phyloP scores from a whole-genome alignment of 371 early-diverging fungal species.

The Aphelidium insulamus region DNA sequence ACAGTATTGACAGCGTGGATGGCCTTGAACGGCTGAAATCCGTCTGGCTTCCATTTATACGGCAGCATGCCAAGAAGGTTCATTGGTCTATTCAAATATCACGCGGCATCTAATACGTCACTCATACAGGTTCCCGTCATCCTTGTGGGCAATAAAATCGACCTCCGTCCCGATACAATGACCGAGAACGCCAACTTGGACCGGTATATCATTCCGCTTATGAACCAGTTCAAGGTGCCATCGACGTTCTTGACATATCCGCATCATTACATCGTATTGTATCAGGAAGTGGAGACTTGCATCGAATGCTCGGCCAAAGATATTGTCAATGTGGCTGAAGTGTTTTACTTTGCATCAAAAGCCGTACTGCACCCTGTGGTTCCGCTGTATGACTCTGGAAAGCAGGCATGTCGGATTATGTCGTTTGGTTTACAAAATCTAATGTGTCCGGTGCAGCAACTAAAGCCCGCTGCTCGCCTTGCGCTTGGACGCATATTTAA shows the following conservation, averaged over 20 bases:
- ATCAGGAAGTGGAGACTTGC: constrained; percentile 88
- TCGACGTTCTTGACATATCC: not conserved
- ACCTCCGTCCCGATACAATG: constrained; percentile 56
- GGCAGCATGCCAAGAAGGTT: not conserved
- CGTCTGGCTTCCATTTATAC: not conserved
- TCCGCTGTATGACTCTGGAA: constrained; percentile 79
- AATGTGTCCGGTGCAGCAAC: constrained; percentile 12
- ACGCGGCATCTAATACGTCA: not conserved
- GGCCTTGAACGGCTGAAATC: not conserved
- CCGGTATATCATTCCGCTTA: constrained; percentile 80
- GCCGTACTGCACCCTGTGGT: constrained; percentile 91
- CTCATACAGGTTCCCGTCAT: constrained; percentile 60
- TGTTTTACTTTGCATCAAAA: constrained; percentile 96
- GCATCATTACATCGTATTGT: not conserved
- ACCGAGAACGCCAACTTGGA: constrained; percentile 59
- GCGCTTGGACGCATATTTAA: constrained; percentile 80
- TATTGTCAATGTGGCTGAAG: constrained; percentile 78
- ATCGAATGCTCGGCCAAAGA: constrained; percentile 92
- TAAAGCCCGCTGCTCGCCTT: constrained; percentile 72
- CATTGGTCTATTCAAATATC: not conserved
- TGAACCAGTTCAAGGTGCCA: constrained; percentile 81
- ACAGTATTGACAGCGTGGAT: not conserved
- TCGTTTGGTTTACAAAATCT: not conserved
- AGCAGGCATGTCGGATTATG: constrained; percentile 30
- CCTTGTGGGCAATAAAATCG: constrained; percentile 91